Evolutionary conservation across 1,139 yeast species (phyloP).

Genomic region (Candida buenavistaensis): DNA sequence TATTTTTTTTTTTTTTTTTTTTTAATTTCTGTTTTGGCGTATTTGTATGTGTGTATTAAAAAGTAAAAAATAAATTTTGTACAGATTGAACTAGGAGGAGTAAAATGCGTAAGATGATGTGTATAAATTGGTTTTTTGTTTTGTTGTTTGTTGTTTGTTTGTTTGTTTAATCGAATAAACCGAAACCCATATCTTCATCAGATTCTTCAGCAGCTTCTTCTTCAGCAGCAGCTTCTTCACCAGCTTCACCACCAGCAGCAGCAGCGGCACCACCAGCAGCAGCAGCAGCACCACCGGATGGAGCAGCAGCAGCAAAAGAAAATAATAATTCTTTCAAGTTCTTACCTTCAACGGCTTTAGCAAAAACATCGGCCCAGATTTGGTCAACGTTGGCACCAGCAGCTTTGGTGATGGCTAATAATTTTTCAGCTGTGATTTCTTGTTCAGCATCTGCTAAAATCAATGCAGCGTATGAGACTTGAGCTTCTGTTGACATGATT

Average conservation of each 20-base stretch:
- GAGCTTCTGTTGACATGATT: conserved; percentile 63
- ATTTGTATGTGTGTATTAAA: neutral
- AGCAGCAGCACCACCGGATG: conserved; percentile 43
- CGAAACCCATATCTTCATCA: conserved; percentile 80
- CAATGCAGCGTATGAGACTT: conserved; percentile 90
- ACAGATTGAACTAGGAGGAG: too few relatives aligned
- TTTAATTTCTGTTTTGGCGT: too few relatives aligned
- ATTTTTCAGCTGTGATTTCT: conserved; percentile 92
- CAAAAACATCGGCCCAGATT: conserved; percentile 94
- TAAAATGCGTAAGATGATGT: too few relatives aligned
- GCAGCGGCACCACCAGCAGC: conserved; percentile 63
- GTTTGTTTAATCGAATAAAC: conserved; percentile 49
- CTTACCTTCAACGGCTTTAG: conserved; percentile 97
- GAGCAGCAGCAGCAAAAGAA: conserved; percentile 64
- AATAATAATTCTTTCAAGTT: conserved; percentile 88
- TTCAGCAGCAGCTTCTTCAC: conserved; percentile 46
- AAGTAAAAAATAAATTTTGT: too few relatives aligned
- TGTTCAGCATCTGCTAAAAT: conserved; percentile 97
- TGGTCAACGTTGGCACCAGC: conserved; percentile 86
- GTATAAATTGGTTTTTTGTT: too few relatives aligned
- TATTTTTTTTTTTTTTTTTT: too few relatives aligned
- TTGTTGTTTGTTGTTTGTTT: neutral
- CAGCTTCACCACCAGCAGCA: conserved; percentile 54
- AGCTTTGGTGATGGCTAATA: conserved; percentile 79
- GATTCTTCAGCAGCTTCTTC: conserved; percentile 71